Base-by-base conservation (phyloP, 768 basidiomycete genomes). In the Phanerochaete sordida region DNA sequence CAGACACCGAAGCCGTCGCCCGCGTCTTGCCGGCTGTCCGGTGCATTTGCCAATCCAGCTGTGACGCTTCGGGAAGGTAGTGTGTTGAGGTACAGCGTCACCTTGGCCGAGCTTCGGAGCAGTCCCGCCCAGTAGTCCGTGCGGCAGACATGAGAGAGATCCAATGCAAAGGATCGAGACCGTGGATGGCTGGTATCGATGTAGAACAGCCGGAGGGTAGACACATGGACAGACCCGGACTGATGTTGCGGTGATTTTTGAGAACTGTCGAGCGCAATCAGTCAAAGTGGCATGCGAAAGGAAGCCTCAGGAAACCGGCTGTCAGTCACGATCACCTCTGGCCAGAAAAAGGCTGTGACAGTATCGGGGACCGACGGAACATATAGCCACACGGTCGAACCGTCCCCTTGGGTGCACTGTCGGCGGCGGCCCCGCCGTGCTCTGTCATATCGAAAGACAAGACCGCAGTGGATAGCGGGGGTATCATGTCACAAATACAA, bases 121-220 rank as follows among this genome's bases (percentile, higher is more conserved):
- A 98, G 83, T 1, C 96, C 94, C 3, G 87, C 86, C 69, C 96
- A 98, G 72, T 89, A 82, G 56, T 97, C 93, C 1, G 95, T 96
- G 66, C 87, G 88, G 0, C 75, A 74, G 50, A 98, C 78, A 63
- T 75, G 75, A 0, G 79, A 74, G 19, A 98, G 81, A 64, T 85
- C 81, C 61, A 96, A 68, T 13, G 80, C 76, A 66, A 94, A 87
- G 0, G 93, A 95, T 39, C 81, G 73, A 1, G 74, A 70, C n/a
- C 68, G 70, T 19, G 83, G 72, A 52, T 81, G 75, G 31, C 76
- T 69, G 30, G 72, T 65, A 68, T 91, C 83, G 62, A 93, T 78
- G 75, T 91, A 95, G 76, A 98, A 87, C 0, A 98, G 75, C 31
- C 95, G 87, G 69, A 95, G 92, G 1, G 86, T 88, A 0, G 95